Evolutionary conservation across 208 protist species (phyloP), one percentile per base, ranked within the genome.

Genomic region (Crithidia bombi): DNA sequence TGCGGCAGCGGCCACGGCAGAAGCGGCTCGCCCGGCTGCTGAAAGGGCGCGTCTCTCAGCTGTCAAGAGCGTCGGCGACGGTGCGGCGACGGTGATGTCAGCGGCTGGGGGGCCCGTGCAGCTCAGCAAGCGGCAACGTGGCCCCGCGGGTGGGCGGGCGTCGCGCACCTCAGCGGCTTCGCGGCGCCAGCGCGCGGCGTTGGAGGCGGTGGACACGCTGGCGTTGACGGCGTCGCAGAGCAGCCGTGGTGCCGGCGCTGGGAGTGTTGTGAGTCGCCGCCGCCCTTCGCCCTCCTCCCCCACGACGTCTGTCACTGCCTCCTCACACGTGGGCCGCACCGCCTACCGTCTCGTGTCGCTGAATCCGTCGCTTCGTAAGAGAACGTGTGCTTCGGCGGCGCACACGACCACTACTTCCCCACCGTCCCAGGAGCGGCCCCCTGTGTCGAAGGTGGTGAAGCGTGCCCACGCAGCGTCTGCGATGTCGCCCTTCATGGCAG

Each of bases 401-500:
- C 0, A 3, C 30, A 10, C 54, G 32, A 30, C 3, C 5, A 10
- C 51, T 4, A 23, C 51, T 5, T 21, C 51, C 23, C 6, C 9
- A 54, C 23, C 25, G 10, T 41, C 10, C 38, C 38, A 41, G 38
- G n/a, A 43, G 38, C 38, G 14, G 14, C 7, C 19, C 14, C 44
- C 44, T 49, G 44, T 23, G 44, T 3, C 19, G 64, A 41, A 47
- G 50, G 15, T 50, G 25, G 17, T 33, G 3, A 32, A 46, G 23
- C 41, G 57, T 44, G 43, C 47, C 9, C 14, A 14, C 12, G 26
- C 35, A 17, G 41, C 44, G 17, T 35, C 59, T n/a, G 69, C 51
- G 38, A 62, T 74, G 28, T 74, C 69, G 17, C 69, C 69, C 5
- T 74, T 55, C 33, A 67, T 54, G 33, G 41, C 59, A 5, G 50